Conservation (phyloP, 2,329 filamentous ascomycete genomes). For the Botrytis medusae region DNA sequence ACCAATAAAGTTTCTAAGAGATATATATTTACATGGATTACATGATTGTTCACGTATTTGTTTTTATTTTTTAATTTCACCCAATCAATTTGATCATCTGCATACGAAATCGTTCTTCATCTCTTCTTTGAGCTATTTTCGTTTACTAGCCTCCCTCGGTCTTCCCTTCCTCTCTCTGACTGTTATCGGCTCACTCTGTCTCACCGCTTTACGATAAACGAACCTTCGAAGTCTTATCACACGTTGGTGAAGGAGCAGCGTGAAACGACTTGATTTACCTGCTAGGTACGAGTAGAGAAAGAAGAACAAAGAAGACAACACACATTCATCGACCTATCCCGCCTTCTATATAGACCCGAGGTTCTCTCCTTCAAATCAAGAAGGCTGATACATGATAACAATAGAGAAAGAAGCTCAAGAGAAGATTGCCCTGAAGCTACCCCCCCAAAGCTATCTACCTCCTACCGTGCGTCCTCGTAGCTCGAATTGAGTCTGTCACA, state of each 20-base stretch:
- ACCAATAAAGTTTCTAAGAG: neutral
- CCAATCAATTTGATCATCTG: neutral
- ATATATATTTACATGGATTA: neutral
- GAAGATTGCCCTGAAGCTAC: neutral
- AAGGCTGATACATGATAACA: neutral
- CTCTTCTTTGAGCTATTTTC: neutral
- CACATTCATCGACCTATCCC: neutral
- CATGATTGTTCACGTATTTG: neutral
- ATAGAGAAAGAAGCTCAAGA: neutral
- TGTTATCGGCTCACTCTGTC: neutral
- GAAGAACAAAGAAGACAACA: neutral
- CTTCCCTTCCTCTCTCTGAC: neutral
- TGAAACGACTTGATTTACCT: no score
- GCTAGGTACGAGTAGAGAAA: neutral
- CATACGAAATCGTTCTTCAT: neutral
- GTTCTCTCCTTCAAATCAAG: neutral
- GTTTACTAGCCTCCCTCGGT: neutral
- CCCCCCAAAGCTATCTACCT: neutral
- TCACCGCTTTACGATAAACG: slow-evolving; percentile 7
- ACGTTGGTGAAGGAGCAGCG: neutral
- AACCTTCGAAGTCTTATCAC: neutral
- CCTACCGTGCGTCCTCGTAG: neutral
- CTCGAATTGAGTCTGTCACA: neutral
- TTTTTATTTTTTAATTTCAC: no score
- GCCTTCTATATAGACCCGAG: neutral